A percentile compares a stretch with the other conserved stretches of the same genome.
These are phyloP conservation scores for Porphyrellus sp. DNA, from an alignment of 1,284 basidiomycete genomes.

Conservation along the genomic window DNA sequence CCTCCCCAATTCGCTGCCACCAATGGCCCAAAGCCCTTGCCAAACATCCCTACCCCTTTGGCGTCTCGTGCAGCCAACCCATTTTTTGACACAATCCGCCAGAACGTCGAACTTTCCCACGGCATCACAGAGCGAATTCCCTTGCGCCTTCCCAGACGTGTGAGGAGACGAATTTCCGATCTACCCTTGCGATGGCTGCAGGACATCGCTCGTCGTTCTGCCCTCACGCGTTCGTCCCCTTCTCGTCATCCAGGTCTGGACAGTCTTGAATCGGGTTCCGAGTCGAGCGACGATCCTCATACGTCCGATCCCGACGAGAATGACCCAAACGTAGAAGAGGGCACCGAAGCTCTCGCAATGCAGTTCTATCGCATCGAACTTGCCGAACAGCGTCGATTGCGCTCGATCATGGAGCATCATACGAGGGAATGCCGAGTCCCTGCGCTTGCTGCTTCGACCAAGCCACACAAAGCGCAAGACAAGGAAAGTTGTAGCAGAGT, in stretches of 20 bases:
- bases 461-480: slow-evolving; percentile 8
- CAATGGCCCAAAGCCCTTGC: slow-evolving; percentile 18
- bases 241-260: slow-evolving; percentile 74
- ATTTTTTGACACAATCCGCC: slow-evolving; percentile 94
- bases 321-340: slow-evolving; percentile 51
- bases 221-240: slow-evolving; percentile 23
- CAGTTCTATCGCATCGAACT: slow-evolving; percentile 90
- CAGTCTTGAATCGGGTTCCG: slow-evolving; percentile 50
- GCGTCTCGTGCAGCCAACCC: slow-evolving; percentile 53
- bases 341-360: slow-evolving; percentile 80
- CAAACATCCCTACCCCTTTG: slow-evolving; percentile 23
- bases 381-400: slow-evolving; percentile 85
- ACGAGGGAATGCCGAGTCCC: slow-evolving; percentile 47
- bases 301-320: slow-evolving; percentile 37
- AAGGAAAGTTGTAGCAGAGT: slow-evolving; percentile 3
- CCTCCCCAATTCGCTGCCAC: slow-evolving; percentile 1
- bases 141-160: slow-evolving; percentile 63
- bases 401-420: slow-evolving; percentile 92
- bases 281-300: slow-evolving; percentile 35
- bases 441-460: neutral
- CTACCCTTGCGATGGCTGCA: slow-evolving; percentile 83
- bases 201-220: slow-evolving; percentile 61
- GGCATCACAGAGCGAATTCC: slow-evolving; percentile 83
- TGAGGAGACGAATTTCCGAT: slow-evolving; percentile 62
- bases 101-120: slow-evolving; percentile 87